Evolutionary conservation across 768 basidiomycete species (phyloP).

Genomic region (Nidularia sp.): DNA sequence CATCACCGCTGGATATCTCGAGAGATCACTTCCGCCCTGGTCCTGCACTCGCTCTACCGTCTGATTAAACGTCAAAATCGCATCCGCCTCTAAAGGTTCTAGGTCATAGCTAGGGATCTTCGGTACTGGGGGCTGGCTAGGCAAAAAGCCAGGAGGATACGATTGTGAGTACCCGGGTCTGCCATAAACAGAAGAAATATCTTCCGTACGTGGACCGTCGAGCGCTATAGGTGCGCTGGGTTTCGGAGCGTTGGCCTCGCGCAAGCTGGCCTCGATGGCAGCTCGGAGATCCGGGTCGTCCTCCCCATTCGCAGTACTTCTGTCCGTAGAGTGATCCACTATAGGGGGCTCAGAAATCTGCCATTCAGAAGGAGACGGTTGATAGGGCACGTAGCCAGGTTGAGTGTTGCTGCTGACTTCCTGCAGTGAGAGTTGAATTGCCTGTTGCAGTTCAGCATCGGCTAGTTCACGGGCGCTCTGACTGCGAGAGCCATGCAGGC

Average conservation of each 20-base stretch:
- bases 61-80: constrained; percentile 87
- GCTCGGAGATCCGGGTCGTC: constrained; percentile 90
- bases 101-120: constrained; percentile 78
- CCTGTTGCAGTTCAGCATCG: constrained; percentile 89
- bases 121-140: constrained; percentile 39
- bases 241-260: constrained; percentile 75
- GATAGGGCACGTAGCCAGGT: constrained; percentile 60
- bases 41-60: constrained; percentile 81
- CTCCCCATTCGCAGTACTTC: constrained; percentile 47
- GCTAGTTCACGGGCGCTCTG: constrained; percentile 56
- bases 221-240: constrained; percentile 72
- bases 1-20: constrained; percentile 78
- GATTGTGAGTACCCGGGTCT: constrained; percentile 41
- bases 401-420: constrained; percentile 60
- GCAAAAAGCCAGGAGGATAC: constrained; percentile 23
- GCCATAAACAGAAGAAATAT: constrained; percentile 26
- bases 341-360: constrained; percentile 70
- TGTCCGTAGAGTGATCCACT: constrained; percentile 48
- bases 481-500: constrained; percentile 50
- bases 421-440: constrained; percentile 86
- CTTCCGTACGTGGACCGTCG: constrained; percentile 47
- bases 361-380: constrained; percentile 23
- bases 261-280: constrained; percentile 91
- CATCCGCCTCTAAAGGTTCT: constrained; percentile 75
- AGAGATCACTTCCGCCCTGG: constrained; percentile 75